Conservation (phyloP, 306 rosid genomes). For the Malus sieversii region DNA sequence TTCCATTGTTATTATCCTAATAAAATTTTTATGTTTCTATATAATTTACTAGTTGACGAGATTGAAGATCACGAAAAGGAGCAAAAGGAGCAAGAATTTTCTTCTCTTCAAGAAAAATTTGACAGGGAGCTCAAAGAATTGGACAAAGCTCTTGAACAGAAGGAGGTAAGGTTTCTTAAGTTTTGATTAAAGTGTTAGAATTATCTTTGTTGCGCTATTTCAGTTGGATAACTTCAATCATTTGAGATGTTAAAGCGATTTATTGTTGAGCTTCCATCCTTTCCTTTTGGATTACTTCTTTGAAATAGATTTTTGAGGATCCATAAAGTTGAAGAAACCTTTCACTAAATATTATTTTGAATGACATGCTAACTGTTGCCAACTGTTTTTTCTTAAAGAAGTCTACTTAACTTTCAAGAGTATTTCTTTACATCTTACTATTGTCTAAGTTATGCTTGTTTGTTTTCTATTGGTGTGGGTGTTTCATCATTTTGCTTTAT, state of each 20-base stretch:
- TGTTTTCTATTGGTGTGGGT: neutral
- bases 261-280: neutral
- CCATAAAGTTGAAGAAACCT: neutral
- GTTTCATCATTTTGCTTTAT: neutral
- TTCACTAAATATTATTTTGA: neutral
- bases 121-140: slow-evolving; percentile 85
- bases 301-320: neutral
- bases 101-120: slow-evolving; percentile 80
- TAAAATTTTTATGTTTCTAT: slow-evolving; percentile 1
- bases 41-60: slow-evolving; percentile 33
- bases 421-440: neutral
- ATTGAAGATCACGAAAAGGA: slow-evolving; percentile 71
- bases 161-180: slow-evolving; percentile 55
- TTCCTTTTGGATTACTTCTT: neutral
- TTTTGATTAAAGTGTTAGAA: neutral
- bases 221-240: neutral
- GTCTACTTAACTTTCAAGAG: neutral
- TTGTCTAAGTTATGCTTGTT: neutral
- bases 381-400: neutral
- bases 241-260: neutral
- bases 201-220: neutral
- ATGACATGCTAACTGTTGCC: neutral
- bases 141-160: slow-evolving; percentile 87
- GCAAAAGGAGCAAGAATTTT: slow-evolving; percentile 83
- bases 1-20: neutral